A percentile compares a stretch with the other conserved stretches of the same genome.
phyloP scores from a whole-genome alignment of 306 rosid species.

The Herpetospermum pedunculosum region DNA sequence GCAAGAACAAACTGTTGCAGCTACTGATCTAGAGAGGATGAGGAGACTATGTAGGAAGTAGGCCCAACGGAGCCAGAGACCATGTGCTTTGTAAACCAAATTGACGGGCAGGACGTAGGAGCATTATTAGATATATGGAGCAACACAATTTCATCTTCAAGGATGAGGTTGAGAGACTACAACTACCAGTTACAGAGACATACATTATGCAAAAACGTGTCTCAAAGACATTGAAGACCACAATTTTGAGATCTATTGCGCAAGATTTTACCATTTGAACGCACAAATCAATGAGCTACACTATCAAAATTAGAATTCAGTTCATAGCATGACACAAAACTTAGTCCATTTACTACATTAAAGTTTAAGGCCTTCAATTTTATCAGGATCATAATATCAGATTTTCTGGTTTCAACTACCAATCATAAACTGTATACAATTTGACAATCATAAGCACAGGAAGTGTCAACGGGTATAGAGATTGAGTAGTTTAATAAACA shows the following conservation, averaged over 20 bases:
- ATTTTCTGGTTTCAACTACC: neutral
- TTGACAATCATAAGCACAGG: neutral
- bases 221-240: neutral
- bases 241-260: neutral
- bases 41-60: neutral
- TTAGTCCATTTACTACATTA: neutral
- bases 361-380: neutral
- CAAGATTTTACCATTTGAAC: neutral
- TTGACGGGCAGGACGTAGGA: neutral
- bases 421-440: neutral
- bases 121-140: neutral
- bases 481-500: constrained; percentile 11
- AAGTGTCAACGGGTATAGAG: neutral
- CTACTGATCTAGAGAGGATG: neutral
- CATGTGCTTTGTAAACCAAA: neutral
- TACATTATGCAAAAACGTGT: neutral
- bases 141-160: neutral
- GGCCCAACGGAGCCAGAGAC: neutral
- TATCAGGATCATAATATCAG: neutral
- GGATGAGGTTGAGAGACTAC: neutral
- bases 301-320: neutral
- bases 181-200: neutral
- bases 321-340: neutral
- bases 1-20: neutral
- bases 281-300: neutral